phyloP scores from a whole-genome alignment of 305 asterid genomes.

The Fraxinus nigra region DNA sequence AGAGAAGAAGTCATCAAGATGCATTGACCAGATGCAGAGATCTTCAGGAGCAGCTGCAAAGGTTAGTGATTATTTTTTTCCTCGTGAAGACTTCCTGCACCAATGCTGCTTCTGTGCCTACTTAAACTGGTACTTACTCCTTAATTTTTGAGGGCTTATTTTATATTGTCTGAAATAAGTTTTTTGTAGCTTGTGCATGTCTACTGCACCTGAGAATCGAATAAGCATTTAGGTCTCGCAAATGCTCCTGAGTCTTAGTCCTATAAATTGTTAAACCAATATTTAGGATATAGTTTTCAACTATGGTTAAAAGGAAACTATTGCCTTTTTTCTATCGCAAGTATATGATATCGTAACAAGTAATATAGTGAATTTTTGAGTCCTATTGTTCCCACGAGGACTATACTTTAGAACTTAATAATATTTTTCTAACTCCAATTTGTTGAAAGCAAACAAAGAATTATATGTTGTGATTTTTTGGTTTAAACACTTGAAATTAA shows the following conservation, averaged over 20 bases:
- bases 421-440: neutral
- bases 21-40: conserved; percentile 60
- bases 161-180: neutral
- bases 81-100: neutral
- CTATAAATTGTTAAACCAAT: neutral
- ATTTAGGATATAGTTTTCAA: neutral
- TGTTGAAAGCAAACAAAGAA: neutral
- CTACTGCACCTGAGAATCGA: neutral
- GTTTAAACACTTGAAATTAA: neutral
- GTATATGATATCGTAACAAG: neutral
- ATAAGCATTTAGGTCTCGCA: neutral
- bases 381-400: too few relatives aligned
- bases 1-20: conserved; percentile 57
- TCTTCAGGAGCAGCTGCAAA: conserved; percentile 68
- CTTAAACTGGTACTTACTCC: neutral
- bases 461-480: neutral
- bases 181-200: neutral
- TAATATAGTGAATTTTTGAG: too few relatives aligned
- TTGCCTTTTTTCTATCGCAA: neutral
- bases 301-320: neutral
- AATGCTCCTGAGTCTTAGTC: neutral
- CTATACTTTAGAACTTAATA: neutral
- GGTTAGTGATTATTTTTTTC: conserved; percentile 39
- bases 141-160: neutral
- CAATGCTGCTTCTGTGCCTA: neutral